Conservation (phyloP, 1,284 basidiomycete species). For the Puccinia brachypodii region DNA sequence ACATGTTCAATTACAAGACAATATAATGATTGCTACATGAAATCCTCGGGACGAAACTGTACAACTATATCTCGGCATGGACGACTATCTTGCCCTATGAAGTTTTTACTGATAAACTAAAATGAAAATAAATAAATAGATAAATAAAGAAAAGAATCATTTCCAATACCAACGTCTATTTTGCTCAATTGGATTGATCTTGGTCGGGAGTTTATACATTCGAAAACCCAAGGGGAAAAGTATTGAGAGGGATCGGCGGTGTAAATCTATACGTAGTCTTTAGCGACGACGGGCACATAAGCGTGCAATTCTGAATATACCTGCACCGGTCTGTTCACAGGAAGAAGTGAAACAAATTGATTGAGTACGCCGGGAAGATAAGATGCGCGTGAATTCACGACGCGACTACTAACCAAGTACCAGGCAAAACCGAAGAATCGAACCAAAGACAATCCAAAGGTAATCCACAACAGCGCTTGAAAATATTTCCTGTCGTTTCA, state of each 20-base stretch:
- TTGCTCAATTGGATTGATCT: too few relatives aligned
- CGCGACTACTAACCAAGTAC: conserved; percentile 35
- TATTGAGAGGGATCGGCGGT: background rate
- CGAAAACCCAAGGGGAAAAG: background rate
- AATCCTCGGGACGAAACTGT: too few relatives aligned
- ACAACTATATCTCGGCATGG: too few relatives aligned
- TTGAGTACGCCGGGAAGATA: background rate
- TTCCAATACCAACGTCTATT: too few relatives aligned
- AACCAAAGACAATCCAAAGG: conserved; percentile 25
- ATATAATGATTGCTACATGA: too few relatives aligned
- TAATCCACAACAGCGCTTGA: conserved; percentile 38
- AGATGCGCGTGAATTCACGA: background rate
- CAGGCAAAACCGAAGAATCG: conserved; percentile 38
- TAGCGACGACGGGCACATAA: conserved; percentile 34
- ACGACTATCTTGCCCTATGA: too few relatives aligned
- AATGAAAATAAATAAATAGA: too few relatives aligned
- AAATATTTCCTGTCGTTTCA: conserved; percentile 25
- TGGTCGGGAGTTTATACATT: too few relatives aligned
- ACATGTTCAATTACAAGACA: too few relatives aligned
- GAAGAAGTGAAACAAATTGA: too few relatives aligned
- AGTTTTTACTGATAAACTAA: too few relatives aligned
- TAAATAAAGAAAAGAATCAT: too few relatives aligned
- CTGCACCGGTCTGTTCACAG: conserved; percentile 26
- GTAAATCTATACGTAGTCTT: background rate
- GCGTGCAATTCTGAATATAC: conserved; percentile 19